Percentiles rank a stretch among this genome's conserved stretches.
Conservation (phyloP, 768 basidiomycete species). For the Trametes cubensis region DNA sequence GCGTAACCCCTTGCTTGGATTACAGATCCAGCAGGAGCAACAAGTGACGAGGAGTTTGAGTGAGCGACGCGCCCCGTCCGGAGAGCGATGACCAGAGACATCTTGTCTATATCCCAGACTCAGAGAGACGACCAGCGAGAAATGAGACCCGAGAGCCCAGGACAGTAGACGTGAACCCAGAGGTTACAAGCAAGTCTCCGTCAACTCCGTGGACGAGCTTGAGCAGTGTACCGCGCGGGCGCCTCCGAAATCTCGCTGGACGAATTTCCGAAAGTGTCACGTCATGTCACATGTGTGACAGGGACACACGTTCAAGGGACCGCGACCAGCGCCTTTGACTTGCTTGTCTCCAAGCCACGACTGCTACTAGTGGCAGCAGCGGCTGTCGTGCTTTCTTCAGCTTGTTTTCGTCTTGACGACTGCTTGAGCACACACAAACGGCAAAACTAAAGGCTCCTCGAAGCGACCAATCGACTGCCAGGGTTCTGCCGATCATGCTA, state of each 20-base stretch:
- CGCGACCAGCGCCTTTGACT: not conserved
- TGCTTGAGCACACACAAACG: too few relatives aligned
- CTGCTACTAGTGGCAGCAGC: too few relatives aligned
- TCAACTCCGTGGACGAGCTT: not conserved
- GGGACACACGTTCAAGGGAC: too few relatives aligned
- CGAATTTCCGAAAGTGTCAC: constrained; percentile 13
- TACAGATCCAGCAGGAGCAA: not conserved
- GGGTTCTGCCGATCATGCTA: too few relatives aligned
- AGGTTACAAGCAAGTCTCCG: not conserved
- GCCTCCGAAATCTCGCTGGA: constrained; percentile 2
- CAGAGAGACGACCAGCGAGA: not conserved
- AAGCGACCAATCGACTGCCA: too few relatives aligned
- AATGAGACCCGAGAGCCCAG: not conserved
- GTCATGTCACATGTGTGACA: not conserved
- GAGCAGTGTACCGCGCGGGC: constrained; percentile 4
- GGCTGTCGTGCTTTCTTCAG: too few relatives aligned
- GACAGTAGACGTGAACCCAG: not conserved
- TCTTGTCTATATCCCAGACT: not conserved
- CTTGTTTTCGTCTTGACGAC: too few relatives aligned
- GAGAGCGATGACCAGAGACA: constrained; percentile 9
- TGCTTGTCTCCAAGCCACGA: not conserved
- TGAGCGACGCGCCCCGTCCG: constrained; percentile 9
- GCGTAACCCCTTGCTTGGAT: constrained; percentile 19
- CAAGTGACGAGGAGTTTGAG: not conserved
- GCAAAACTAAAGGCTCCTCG: too few relatives aligned